These are phyloP conservation scores for Globisporangium recalcitrans DNA, from an alignment of 352 stramenopile genomes.

Conservation along the genomic window DNA sequence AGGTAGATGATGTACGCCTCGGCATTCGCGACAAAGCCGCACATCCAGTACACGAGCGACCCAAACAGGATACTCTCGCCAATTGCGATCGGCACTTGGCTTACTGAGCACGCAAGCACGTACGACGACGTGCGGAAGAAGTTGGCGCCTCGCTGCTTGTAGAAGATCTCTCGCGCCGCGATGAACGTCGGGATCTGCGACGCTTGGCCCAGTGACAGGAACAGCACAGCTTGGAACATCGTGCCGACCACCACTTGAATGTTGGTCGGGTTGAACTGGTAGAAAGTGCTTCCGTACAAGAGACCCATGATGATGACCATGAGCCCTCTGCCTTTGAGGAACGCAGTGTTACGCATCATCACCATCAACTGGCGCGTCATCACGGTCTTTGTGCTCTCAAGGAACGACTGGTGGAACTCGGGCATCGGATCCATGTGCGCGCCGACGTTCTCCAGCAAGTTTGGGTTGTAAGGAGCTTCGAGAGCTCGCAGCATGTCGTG, in stretches of 20 bases:
- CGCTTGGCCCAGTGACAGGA: slow-evolving; percentile 45
- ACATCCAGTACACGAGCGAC: slow-evolving; percentile 79
- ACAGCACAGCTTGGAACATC: slow-evolving; percentile 59
- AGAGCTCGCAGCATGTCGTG: background rate
- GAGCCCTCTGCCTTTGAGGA: slow-evolving; percentile 24
- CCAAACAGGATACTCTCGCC: slow-evolving; percentile 72
- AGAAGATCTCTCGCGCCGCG: slow-evolving; percentile 50
- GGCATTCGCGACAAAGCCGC: slow-evolving; percentile 28
- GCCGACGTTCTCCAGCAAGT: slow-evolving; percentile 32
- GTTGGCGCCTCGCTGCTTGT: slow-evolving; percentile 75
- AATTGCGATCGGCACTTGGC: slow-evolving; percentile 27
- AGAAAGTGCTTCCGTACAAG: slow-evolving; percentile 31
- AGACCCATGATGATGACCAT: slow-evolving; percentile 39
- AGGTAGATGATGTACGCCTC: slow-evolving; percentile 34
- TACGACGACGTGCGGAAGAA: slow-evolving; percentile 73
- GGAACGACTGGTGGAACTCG: slow-evolving; percentile 31
- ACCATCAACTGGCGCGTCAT: slow-evolving; percentile 44
- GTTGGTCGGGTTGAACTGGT: slow-evolving; percentile 30
- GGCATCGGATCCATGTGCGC: slow-evolving; percentile 65
- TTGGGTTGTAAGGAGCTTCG: background rate
- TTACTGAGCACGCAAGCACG: slow-evolving; percentile 34
- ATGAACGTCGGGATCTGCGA: slow-evolving; percentile 61
- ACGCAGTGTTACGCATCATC: slow-evolving; percentile 30
- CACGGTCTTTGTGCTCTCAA: slow-evolving; percentile 18
- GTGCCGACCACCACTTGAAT: slow-evolving; percentile 37